phyloP scores from a whole-genome alignment of 176 grass and related monocot genomes.

The Cymbopogon citratus region DNA sequence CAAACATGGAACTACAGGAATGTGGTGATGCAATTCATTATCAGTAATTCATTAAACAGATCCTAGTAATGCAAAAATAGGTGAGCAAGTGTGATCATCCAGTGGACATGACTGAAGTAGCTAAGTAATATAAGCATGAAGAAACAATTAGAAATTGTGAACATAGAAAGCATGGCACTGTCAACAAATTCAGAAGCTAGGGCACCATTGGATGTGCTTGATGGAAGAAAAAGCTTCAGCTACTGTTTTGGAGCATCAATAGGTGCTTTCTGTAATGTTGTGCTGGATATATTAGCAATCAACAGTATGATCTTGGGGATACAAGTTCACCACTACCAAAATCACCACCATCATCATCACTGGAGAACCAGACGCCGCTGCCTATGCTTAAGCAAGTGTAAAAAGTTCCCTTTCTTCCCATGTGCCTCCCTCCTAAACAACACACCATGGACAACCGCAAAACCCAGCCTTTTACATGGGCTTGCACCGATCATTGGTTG shows the following conservation, averaged over 20 bases:
- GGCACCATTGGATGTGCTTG: not conserved
- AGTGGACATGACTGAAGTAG: not conserved
- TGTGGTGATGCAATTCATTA: too few species aligned
- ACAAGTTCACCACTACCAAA: too few species aligned
- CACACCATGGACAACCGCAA: too few species aligned
- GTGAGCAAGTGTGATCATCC: not conserved
- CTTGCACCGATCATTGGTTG: not conserved
- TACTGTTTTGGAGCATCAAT: not conserved
- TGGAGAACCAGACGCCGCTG: too few species aligned
- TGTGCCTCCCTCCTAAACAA: too few species aligned
- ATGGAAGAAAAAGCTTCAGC: not conserved
- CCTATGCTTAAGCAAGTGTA: too few species aligned
- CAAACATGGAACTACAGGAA: not conserved
- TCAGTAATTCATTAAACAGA: too few species aligned
- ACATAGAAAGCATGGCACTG: not conserved
- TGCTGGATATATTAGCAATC: too few species aligned
- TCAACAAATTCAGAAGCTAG: conserved; percentile 26
- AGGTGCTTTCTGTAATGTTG: not conserved
- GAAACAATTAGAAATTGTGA: not conserved
- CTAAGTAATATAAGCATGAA: not conserved
- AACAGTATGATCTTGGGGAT: too few species aligned
- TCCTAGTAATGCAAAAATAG: not conserved
- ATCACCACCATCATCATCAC: too few species aligned
- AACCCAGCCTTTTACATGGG: too few species aligned
- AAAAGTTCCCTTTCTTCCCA: too few species aligned